Conservation (phyloP, 1,284 basidiomycete genomes). For the Porogramme epimiltina region DNA sequence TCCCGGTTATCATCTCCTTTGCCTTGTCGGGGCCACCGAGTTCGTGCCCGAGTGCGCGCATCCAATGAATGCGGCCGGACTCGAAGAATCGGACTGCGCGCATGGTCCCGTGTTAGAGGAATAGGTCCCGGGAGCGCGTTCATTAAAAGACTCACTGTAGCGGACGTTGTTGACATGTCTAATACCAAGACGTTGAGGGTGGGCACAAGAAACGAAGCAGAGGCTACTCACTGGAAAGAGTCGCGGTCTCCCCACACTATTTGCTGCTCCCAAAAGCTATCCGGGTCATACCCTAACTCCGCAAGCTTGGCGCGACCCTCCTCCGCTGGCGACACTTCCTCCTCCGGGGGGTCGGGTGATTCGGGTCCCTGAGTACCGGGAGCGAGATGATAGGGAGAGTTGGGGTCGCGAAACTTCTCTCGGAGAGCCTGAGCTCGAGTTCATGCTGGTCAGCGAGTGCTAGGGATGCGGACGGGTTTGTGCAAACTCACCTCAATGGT, state of each 20-base stretch:
- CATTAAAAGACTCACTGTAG: slow-evolving; percentile 51
- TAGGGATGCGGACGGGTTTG: background rate
- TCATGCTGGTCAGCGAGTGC: background rate
- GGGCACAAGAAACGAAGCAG: background rate
- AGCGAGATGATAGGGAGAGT: slow-evolving; percentile 64
- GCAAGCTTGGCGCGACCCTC: slow-evolving; percentile 47
- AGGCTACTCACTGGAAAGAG: slow-evolving; percentile 60
- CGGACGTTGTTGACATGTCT: slow-evolving; percentile 80
- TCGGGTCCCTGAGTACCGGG: slow-evolving; percentile 63
- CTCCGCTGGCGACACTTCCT: slow-evolving; percentile 29
- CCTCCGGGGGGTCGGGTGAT: slow-evolving; percentile 45
- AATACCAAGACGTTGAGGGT: background rate
- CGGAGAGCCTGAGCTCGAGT: slow-evolving; percentile 41
- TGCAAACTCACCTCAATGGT: slow-evolving; percentile 1
- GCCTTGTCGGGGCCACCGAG: slow-evolving; percentile 59
- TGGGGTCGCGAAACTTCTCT: slow-evolving; percentile 63
- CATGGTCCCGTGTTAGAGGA: background rate
- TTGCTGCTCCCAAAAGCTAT: slow-evolving; percentile 70
- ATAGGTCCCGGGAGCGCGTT: background rate
- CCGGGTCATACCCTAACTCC: slow-evolving; percentile 55
- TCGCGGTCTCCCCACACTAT: slow-evolving; percentile 80
- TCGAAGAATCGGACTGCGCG: slow-evolving; percentile 58
- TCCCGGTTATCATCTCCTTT: slow-evolving; percentile 56
- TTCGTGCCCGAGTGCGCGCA: slow-evolving; percentile 53
- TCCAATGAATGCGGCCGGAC: slow-evolving; percentile 71